These are phyloP conservation scores for Cytospora paraplurivora DNA, from an alignment of 2,329 filamentous ascomycete species.

Conservation along the genomic window DNA sequence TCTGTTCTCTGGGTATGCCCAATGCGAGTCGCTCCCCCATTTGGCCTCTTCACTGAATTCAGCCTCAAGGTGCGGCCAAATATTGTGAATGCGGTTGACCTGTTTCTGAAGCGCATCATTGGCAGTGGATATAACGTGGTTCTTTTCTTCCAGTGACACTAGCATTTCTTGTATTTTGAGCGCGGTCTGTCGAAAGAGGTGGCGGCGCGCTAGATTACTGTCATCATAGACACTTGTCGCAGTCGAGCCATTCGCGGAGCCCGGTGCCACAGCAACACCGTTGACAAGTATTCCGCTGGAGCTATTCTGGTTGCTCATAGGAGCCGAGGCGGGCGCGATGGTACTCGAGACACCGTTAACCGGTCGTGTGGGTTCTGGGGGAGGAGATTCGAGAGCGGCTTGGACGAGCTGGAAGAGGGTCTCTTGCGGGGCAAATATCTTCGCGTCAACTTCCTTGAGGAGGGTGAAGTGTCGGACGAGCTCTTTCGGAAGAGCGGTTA, in stretches of 20 bases:
- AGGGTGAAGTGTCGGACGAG: slow-evolving; percentile 94
- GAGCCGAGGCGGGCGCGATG: slow-evolving; percentile 46
- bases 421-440: slow-evolving; percentile 87
- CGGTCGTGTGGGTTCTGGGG: slow-evolving; percentile 47
- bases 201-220: slow-evolving; percentile 65
- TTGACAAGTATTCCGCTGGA: slow-evolving; percentile 44
- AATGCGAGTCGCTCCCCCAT: slow-evolving; percentile 87
- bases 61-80: slow-evolving; percentile 81
- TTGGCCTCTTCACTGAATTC: slow-evolving; percentile 96
- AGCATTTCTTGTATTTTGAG: slow-evolving; percentile 82
- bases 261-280: slow-evolving; percentile 41
- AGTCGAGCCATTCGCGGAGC: slow-evolving; percentile 48
- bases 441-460: slow-evolving; percentile 96
- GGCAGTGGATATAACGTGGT: slow-evolving; percentile 91
- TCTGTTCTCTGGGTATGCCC: slow-evolving; percentile 91
- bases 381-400: slow-evolving; percentile 57
- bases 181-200: slow-evolving; percentile 77
- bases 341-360: slow-evolving; percentile 49
- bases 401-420: slow-evolving; percentile 75
- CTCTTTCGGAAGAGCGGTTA: slow-evolving; percentile 90
- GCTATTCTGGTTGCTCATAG: slow-evolving; percentile 55
- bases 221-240: slow-evolving; percentile 53
- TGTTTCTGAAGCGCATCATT: slow-evolving; percentile 88
- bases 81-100: slow-evolving; percentile 78
- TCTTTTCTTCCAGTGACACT: slow-evolving; percentile 93